Conservation (phyloP, 2,329 filamentous ascomycete genomes). For the Coccinonectria pachysandricola region DNA sequence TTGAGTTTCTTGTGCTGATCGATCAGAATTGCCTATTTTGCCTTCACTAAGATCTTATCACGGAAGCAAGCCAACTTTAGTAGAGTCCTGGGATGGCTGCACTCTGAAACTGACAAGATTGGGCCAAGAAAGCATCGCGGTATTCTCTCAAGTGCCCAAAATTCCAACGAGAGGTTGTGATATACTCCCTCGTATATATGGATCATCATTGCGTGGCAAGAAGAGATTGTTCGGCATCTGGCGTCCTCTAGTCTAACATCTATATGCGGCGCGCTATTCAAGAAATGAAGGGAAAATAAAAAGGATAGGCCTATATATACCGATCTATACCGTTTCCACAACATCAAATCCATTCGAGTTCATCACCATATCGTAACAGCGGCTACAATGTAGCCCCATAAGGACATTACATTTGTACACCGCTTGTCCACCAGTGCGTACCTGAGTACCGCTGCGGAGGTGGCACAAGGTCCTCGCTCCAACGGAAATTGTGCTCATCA, state of each 20-base stretch:
- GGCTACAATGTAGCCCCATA: neutral
- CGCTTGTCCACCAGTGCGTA: conserved; percentile 48
- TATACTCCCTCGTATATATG: no score
- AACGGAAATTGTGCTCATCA: conserved; percentile 58
- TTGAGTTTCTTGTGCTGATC: neutral
- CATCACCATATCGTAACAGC: no score
- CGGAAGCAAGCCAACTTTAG: conserved; percentile 62
- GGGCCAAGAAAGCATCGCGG: conserved; percentile 5
- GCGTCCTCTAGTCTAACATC: no score
- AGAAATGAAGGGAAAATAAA: no score
- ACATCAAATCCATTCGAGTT: no score
- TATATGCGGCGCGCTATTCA: no score
- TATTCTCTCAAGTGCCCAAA: no score
- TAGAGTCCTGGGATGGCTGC: conserved; percentile 59
- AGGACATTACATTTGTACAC: conserved; percentile 21
- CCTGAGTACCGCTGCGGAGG: conserved; percentile 48
- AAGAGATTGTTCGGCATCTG: no score
- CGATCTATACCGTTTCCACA: no score
- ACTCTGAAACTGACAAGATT: conserved; percentile 32
- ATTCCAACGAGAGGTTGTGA: no score
- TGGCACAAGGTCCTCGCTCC: conserved; percentile 43
- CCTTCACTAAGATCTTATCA: conserved; percentile 58
- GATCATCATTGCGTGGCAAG: no score
- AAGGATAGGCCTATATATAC: no score
- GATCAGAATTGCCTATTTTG: conserved; percentile 54